Evolutionary conservation across 2,329 filamentous ascomycete genomes (phyloP).

Genomic region (Massarina eburnea): DNA sequence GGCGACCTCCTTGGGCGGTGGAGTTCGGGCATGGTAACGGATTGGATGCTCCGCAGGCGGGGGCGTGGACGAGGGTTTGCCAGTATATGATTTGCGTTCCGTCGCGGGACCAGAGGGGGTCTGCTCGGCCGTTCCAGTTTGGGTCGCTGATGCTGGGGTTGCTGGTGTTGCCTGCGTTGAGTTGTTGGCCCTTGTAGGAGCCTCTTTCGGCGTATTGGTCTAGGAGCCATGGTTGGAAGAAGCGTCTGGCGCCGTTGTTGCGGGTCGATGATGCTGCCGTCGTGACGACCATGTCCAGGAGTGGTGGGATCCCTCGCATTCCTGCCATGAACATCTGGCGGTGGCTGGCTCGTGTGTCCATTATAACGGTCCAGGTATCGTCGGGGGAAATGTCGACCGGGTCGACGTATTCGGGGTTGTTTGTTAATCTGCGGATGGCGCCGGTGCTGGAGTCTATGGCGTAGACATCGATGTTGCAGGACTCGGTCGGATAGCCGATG

Average conservation of each 20-base stretch:
- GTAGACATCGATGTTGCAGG: conserved; percentile 51
- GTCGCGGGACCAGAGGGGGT: conserved; percentile 48
- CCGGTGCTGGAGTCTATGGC: conserved; percentile 47
- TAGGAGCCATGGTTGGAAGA: conserved; percentile 51
- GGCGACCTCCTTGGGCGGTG: too few relatives aligned
- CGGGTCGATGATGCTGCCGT: conserved; percentile 42
- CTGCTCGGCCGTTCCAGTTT: conserved; percentile 53
- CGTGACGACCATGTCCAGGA: conserved; percentile 36
- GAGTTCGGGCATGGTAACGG: too few relatives aligned
- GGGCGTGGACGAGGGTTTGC: conserved; percentile 43
- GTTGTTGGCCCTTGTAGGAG: conserved; percentile 47
- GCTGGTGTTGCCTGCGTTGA: conserved; percentile 40
- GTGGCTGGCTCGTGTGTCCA: conserved; percentile 49
- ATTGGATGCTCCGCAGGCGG: conserved; percentile 43
- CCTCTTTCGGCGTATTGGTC: conserved; percentile 50
- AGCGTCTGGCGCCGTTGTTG: conserved; percentile 50
- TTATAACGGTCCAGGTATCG: conserved; percentile 46
- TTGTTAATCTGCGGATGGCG: conserved; percentile 46
- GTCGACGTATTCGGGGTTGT: conserved; percentile 50
- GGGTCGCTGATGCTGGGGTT: conserved; percentile 44
- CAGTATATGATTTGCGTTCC: conserved; percentile 49
- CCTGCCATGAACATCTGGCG: conserved; percentile 48
- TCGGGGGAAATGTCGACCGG: conserved; percentile 48
- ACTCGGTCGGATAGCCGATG: conserved; percentile 45
- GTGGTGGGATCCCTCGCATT: conserved; percentile 48